These are phyloP conservation scores for Aspergillus nidulans DNA, from an alignment of 495 filamentous ascomycete genomes.

Conservation along the genomic window DNA sequence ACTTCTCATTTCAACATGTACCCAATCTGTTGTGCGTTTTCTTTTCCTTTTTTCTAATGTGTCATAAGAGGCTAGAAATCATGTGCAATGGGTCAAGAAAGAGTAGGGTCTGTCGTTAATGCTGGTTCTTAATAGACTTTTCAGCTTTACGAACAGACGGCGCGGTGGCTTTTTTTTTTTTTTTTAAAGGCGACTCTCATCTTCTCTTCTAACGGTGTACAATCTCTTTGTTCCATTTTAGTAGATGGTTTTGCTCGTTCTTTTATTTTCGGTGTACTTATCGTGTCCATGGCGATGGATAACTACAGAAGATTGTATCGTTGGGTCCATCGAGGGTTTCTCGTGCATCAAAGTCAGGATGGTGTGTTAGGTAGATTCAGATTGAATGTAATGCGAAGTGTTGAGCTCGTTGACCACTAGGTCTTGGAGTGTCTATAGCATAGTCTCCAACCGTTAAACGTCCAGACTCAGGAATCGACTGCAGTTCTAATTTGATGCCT, in stretches of 20 bases:
- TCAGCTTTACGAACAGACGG: slow-evolving; percentile 22
- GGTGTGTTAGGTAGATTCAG: neutral
- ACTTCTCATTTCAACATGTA: slow-evolving; percentile 5
- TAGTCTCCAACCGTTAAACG: neutral
- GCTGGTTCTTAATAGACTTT: slow-evolving; percentile 31
- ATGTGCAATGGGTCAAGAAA: slow-evolving; percentile 24
- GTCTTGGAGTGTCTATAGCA: neutral
- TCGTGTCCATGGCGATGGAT: neutral
- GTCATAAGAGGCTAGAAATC: slow-evolving; percentile 25
- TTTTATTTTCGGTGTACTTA: slow-evolving; percentile 1
- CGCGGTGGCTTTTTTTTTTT: slow-evolving; percentile 7
- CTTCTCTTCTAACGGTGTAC: neutral
- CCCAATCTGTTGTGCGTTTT: neutral
- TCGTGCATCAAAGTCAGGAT: neutral
- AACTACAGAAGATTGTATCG: neutral
- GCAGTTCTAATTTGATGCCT: slow-evolving; percentile 7
- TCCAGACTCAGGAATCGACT: no score
- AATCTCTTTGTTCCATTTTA: neutral
- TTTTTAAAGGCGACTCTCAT: neutral
- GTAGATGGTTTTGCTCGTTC: neutral
- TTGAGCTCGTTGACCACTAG: neutral
- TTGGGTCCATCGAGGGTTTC: neutral
- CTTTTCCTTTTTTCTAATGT: slow-evolving; percentile 11
- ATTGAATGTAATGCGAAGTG: neutral
- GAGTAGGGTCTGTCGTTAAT: slow-evolving; percentile 27